Conservation (phyloP, 345 rosid genomes). For the Pseudoturritis turrita region DNA sequence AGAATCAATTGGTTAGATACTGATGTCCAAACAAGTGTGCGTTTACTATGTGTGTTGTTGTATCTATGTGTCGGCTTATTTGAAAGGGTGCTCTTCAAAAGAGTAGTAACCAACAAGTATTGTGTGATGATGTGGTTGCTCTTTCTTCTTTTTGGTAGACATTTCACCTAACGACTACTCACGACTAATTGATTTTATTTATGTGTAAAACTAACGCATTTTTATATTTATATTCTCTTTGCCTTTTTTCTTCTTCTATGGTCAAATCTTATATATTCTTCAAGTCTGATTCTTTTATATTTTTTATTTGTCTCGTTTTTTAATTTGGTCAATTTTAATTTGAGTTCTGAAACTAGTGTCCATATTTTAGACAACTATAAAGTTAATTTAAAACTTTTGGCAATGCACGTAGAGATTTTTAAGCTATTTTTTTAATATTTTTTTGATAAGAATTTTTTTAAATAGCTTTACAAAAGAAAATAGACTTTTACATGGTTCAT, state of each 20-base stretch:
- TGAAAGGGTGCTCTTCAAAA: neutral
- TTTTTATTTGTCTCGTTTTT: neutral
- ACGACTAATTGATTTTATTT: neutral
- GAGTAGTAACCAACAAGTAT: slow-evolving; percentile 20
- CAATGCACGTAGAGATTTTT: neutral
- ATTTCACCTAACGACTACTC: slow-evolving; percentile 24
- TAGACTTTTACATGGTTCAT: too few relatives aligned
- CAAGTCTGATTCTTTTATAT: neutral
- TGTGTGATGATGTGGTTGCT: slow-evolving; percentile 23
- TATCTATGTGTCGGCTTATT: slow-evolving; percentile 24
- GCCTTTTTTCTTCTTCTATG: neutral
- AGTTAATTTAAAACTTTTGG: neutral
- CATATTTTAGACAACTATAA: neutral
- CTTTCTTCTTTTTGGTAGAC: slow-evolving; percentile 12
- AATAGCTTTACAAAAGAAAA: too few relatives aligned
- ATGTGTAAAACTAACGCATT: neutral
- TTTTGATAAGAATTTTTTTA: too few relatives aligned
- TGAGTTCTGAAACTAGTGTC: neutral
- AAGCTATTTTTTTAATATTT: too few relatives aligned
- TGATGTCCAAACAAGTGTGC: slow-evolving; percentile 22
- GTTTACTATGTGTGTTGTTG: neutral
- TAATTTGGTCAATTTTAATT: neutral
- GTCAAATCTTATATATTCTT: neutral
- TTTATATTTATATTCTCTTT: neutral
- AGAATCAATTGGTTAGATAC: slow-evolving; percentile 28